Evolutionary conservation across 371 early-diverging fungal species (phyloP), one percentile per base, ranked within the genome.

Genomic region (Choanephora cucurbitarum): DNA sequence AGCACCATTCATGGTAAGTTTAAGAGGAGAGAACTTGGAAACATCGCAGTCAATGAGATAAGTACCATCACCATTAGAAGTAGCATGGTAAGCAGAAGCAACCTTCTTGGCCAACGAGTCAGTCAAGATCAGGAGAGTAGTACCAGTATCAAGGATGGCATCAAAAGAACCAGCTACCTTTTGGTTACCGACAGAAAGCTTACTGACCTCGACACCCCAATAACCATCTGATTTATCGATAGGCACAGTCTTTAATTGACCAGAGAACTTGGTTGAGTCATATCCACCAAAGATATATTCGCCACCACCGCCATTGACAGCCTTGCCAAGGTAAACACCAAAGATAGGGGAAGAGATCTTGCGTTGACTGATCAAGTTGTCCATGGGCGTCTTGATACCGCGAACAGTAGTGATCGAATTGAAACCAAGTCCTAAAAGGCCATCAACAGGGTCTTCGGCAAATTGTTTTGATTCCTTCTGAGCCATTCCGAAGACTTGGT

Each of bases 141-240:
- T 83, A 23, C 85, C 84, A 2, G 85, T 85, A 45, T 85, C 85
- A 42, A 85, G 51, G 52, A 83, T 82, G 11, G 72, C 84, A 8
- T 32, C 14, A 47, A 55, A 59, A 32, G 59, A 50, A 17, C 60
- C 37, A 24, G 52, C 19, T 17, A 47, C 37, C 9, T 13, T 21
- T n/a, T 39, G 24, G 9, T 21, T 42, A 6, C 60, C 53, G 34
- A 24, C 43, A 1, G 55, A 40, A 37, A 74, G 43, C 33, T 62
- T 67, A 43, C 70, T 66, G 51, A 81, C 64, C 10, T 50, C 54
- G 37, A 82, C 66, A 42, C 74, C 69, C 79, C 81, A 82, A 49
- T 69, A 77, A 37, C 65, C 65, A 22, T 67, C 52, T 13, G 72
- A 55, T 18, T 62, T 70, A 21, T 58, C 67, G 18, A 82, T 61